phyloP scores from a whole-genome alignment of 139 green algal genomes.

The Tetradesmus obliquus region DNA sequence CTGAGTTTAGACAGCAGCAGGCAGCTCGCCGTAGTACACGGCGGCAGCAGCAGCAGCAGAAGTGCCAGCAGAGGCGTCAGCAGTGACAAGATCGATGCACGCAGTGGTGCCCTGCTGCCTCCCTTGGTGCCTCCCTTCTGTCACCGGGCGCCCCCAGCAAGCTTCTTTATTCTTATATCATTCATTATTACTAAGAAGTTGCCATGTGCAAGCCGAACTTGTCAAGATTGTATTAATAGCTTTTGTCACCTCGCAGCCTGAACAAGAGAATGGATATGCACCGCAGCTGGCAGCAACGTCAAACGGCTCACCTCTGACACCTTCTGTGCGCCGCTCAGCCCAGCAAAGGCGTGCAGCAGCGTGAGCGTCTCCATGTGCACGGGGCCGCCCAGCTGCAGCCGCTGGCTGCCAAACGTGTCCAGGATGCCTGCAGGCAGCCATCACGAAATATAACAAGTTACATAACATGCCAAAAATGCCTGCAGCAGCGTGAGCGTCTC shows the following conservation, averaged over 20 bases:
- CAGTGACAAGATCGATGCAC: not conserved
- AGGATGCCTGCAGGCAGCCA: constrained; percentile 46
- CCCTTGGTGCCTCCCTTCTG: no score
- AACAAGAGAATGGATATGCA: not conserved
- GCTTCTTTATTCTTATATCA: no score
- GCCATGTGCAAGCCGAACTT: not conserved
- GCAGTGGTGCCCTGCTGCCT: no score
- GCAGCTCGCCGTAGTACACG: not conserved
- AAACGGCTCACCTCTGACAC: constrained; percentile 27
- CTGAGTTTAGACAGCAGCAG: not conserved
- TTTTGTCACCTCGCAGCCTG: not conserved
- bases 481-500: constrained; percentile 65
- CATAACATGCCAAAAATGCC: constrained; percentile 35
- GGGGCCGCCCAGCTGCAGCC: constrained; percentile 58
- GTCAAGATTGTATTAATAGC: not conserved
- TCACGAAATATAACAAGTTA: not conserved
- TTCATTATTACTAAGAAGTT: no score
- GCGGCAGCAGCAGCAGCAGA: not conserved
- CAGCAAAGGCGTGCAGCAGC: constrained; percentile 60
- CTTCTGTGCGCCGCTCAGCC: constrained; percentile 41
- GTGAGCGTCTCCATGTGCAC: constrained; percentile 64
- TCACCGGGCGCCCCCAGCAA: no score
- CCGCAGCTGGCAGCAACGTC: not conserved
- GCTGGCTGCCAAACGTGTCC: constrained; percentile 53
- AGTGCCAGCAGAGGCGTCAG: not conserved